phyloP scores from a whole-genome alignment of 768 basidiomycete species.

The Lentinula raphanica region DNA sequence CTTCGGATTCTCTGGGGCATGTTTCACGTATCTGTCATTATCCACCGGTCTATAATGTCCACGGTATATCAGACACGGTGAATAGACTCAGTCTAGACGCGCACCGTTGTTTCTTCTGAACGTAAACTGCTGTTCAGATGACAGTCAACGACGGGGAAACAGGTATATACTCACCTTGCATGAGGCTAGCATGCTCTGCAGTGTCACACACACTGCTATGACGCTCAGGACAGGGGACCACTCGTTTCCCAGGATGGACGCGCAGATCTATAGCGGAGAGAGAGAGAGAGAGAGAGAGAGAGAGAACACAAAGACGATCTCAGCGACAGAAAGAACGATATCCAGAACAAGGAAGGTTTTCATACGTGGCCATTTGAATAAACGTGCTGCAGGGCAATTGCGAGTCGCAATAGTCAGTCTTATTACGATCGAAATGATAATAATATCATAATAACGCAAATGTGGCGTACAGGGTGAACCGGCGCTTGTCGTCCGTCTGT shows the following conservation, averaged over 20 bases:
- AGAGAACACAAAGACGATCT: no score
- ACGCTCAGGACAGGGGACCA: constrained; percentile 85
- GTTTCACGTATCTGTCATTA: constrained; percentile 77
- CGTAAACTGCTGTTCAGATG: neutral
- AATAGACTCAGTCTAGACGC: constrained; percentile 11
- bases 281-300: neutral
- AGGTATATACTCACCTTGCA: constrained; percentile 58
- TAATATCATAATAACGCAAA: no score
- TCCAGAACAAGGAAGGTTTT: constrained; percentile 8
- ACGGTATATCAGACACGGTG: no score
- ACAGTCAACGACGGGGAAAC: neutral
- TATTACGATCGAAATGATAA: no score
- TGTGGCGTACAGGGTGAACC: constrained; percentile 63
- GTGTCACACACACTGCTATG: constrained; percentile 73
- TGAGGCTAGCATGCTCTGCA: constrained; percentile 90
- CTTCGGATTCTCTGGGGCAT: constrained; percentile 82
- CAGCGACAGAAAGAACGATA: constrained; percentile 9
- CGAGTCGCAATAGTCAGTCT: neutral
- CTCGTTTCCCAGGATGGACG: constrained; percentile 78
- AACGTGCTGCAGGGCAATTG: constrained; percentile 49
- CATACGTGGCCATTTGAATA: constrained; percentile 85
- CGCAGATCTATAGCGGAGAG: constrained; percentile 61
- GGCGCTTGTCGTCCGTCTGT: constrained; percentile 62
- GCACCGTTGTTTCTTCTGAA: constrained; percentile 60
- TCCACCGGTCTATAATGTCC: constrained; percentile 71